A percentile compares a stretch with the other conserved stretches of the same genome.
Evolutionary conservation across 1,284 basidiomycete species (phyloP).

Genomic region (Leccinum proximum): DNA sequence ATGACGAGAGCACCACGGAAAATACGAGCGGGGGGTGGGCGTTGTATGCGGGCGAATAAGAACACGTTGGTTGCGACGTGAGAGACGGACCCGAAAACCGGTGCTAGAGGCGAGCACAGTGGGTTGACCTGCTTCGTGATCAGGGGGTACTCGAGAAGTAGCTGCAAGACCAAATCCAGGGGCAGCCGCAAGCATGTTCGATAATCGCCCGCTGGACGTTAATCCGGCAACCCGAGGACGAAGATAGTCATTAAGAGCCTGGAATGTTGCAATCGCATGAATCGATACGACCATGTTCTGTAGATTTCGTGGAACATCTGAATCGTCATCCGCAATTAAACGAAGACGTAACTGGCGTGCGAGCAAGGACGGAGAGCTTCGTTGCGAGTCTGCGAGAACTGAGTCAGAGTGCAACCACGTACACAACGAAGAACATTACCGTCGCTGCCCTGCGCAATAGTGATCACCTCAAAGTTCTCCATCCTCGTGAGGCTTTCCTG

Average conservation of each 20-base stretch:
- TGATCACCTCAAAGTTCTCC: slow-evolving; percentile 93
- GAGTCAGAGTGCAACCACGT: slow-evolving; percentile 6
- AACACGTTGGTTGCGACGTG: slow-evolving; percentile 38
- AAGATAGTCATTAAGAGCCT: slow-evolving; percentile 92
- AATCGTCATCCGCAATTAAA: slow-evolving; percentile 83
- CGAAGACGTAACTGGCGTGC: slow-evolving; percentile 88
- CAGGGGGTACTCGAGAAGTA: slow-evolving; percentile 23
- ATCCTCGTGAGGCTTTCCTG: slow-evolving; percentile 93
- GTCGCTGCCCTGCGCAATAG: slow-evolving; percentile 75
- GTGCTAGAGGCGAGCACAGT: neutral
- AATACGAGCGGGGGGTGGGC: neutral
- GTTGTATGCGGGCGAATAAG: slow-evolving; percentile 38
- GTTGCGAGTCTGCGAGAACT: slow-evolving; percentile 64
- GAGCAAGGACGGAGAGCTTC: slow-evolving; percentile 81
- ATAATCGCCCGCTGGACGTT: slow-evolving; percentile 63
- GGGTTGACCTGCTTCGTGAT: slow-evolving; percentile 22
- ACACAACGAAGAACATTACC: slow-evolving; percentile 38
- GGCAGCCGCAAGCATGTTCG: slow-evolving; percentile 86
- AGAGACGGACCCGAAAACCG: slow-evolving; percentile 31
- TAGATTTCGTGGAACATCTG: slow-evolving; percentile 82
- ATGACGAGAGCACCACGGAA: slow-evolving; percentile 33
- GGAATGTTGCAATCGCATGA: slow-evolving; percentile 95
- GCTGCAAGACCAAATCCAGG: slow-evolving; percentile 57
- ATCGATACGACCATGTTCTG: slow-evolving; percentile 94
- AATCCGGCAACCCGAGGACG: slow-evolving; percentile 86